These are phyloP conservation scores for Histomonas meleagridis DNA, from an alignment of 208 protist species.

Conservation along the genomic window DNA sequence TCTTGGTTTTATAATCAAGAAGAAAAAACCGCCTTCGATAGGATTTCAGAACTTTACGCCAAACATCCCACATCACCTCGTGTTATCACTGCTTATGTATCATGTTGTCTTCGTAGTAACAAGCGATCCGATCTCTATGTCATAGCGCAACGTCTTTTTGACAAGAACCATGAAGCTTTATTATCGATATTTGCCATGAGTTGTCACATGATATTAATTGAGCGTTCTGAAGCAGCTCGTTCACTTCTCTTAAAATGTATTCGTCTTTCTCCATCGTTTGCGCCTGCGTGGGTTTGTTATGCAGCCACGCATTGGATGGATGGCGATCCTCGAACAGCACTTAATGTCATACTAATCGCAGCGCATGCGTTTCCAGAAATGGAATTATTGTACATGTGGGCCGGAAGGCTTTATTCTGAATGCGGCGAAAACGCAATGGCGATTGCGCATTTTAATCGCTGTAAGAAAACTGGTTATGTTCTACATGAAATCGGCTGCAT, in stretches of 20 bases:
- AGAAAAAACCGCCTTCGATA: not conserved
- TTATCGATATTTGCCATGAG: not conserved
- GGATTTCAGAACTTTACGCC: not conserved
- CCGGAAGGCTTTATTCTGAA: not conserved
- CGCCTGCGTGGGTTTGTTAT: not conserved
- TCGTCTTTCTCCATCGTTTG: not conserved
- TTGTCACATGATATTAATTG: not conserved
- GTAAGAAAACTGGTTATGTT: not conserved
- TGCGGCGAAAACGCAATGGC: not conserved
- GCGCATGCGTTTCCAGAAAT: not conserved
- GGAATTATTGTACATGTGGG: not conserved
- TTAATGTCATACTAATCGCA: not conserved
- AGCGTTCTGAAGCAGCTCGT: not conserved
- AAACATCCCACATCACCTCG: not conserved
- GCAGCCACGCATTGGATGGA: not conserved
- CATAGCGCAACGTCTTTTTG: not conserved
- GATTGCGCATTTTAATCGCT: not conserved
- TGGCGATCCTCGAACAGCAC: not conserved
- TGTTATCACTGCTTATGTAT: not conserved
- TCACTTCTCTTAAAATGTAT: not conserved
- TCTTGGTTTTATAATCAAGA: not conserved
- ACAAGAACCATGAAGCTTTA: not conserved
- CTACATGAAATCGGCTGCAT: conserved; percentile 13
- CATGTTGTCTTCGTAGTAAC: not conserved
- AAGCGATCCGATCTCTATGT: not conserved